Percentiles rank a stretch among this genome's conserved stretches.
Evolutionary conservation across 2,329 filamentous ascomycete species (phyloP).

Genomic region (Trichoderma koningii): DNA sequence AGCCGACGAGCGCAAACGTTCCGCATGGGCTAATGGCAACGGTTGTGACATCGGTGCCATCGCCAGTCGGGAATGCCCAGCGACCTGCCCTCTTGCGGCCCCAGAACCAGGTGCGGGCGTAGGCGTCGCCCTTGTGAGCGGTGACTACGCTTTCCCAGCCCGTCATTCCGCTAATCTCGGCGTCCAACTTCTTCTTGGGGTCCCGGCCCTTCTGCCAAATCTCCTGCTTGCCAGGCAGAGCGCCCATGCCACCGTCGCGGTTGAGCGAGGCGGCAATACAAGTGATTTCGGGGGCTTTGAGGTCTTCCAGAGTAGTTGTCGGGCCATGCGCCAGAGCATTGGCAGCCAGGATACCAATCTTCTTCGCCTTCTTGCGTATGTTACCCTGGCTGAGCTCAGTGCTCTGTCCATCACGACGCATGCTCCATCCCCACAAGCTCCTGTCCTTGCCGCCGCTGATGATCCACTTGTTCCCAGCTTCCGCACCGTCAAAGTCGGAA

Average conservation of each 20-base stretch:
- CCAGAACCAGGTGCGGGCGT: constrained; percentile 97
- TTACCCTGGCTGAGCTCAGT: constrained; percentile 90
- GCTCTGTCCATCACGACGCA: constrained; percentile 91
- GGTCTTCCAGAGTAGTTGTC: constrained; percentile 66
- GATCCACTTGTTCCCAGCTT: constrained; percentile 89
- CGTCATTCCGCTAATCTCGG: constrained; percentile 73
- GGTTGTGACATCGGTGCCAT: constrained; percentile 78
- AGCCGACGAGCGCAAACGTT: constrained; percentile 89
- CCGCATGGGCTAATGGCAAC: constrained; percentile 90
- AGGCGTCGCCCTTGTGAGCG: constrained; percentile 81
- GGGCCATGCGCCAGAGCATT: constrained; percentile 60
- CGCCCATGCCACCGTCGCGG: constrained; percentile 89
- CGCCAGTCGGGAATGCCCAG: constrained; percentile 88
- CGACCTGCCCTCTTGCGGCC: constrained; percentile 88
- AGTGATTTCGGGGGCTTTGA: constrained; percentile 91
- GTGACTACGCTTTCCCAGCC: constrained; percentile 98
- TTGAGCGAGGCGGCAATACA: constrained; percentile 90
- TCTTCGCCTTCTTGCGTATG: constrained; percentile 85
- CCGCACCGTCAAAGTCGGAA: constrained; percentile 83
- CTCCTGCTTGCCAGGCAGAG: constrained; percentile 72
- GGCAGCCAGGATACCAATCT: constrained; percentile 69
- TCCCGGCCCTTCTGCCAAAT: constrained; percentile 80
- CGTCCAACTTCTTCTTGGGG: constrained; percentile 64
- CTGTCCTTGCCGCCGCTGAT: constrained; percentile 86
- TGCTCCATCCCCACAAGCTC: constrained; percentile 94